Evolutionary conservation across 2,329 filamentous ascomycete species (phyloP), one percentile per base, ranked within the genome.

Genomic region (Aspergillus costaricaensis): DNA sequence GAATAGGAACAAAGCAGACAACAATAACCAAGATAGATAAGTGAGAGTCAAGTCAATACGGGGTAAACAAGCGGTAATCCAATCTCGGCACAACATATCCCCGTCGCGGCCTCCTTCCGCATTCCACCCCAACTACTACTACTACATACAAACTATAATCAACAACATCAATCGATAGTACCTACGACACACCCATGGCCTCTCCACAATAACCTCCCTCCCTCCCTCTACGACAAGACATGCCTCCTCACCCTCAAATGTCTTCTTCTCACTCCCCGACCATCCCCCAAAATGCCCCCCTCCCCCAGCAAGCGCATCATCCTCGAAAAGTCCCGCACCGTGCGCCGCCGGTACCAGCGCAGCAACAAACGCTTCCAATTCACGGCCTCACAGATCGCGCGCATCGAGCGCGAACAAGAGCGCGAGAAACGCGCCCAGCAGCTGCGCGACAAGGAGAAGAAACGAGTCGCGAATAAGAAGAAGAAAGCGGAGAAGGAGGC

Each of bases 361-460:
- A 75, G 72, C 63, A 72, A 75, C 67, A 73, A 76, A 58, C 69
- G 69, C 15, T 70, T 76, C 55, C 62, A 69, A 39, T 77, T 76
- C 58, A 73, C 70, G 12, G 68, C 72, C 5, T 71, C 74, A 2
- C 70, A 77, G 58, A 70, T 76, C n/a, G 69, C 67, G 27, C 69
- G 70, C 14, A 74, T 77, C 49, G 77, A 79, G 48, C 76, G 78
- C 49, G 76, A 79, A 51, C 74, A 81, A 59, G 74, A 78, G 32
- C 73, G 75, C 39, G 72, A 78, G 52, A 69, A 71, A 10, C 73
- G 74, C 48, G 79, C 77, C 0, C 75, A 80, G 63, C 76, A 69
- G 5, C 67, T 77, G 21, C 70, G 71, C 2, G 75, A 76, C 10
- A 69, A 67, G 41, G 74, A 76, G 58, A 74, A 72, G 59, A 71